Evolutionary conservation across 352 stramenopile genomes (phyloP).

Genomic region (Phytopythium sindhum): DNA sequence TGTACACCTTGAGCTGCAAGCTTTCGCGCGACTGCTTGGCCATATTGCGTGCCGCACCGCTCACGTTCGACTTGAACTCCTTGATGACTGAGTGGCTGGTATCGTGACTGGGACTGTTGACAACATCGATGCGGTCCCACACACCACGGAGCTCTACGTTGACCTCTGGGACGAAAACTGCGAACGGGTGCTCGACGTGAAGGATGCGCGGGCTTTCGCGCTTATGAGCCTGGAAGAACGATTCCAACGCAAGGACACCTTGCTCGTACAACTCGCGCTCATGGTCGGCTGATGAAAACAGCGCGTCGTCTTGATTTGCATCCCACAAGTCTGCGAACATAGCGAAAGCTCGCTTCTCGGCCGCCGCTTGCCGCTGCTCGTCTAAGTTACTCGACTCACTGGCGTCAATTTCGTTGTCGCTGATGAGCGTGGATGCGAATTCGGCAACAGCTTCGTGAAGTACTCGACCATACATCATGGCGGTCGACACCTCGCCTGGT

Average conservation of each 20-base stretch:
- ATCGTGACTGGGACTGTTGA: neutral
- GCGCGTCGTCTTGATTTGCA: conserved; percentile 5
- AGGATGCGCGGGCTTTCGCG: conserved; percentile 27
- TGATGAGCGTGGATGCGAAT: conserved; percentile 32
- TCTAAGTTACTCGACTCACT: neutral
- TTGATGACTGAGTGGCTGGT: conserved; percentile 40
- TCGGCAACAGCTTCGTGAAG: conserved; percentile 69
- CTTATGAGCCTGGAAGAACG: conserved; percentile 42
- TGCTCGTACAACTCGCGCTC: conserved; percentile 31
- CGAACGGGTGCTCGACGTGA: conserved; percentile 63
- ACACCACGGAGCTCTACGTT: conserved; percentile 62
- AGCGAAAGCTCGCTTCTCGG: conserved; percentile 10
- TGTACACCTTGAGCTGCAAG: conserved; percentile 80
- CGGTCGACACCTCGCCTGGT: conserved; percentile 34
- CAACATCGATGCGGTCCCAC: conserved; percentile 70
- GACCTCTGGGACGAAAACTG: conserved; percentile 38
- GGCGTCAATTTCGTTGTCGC: conserved; percentile 12
- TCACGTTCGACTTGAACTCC: conserved; percentile 85
- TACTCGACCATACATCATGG: conserved; percentile 73
- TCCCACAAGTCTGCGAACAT: conserved; percentile 25
- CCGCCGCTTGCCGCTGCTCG: conserved; percentile 10
- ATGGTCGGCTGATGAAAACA: conserved; percentile 41
- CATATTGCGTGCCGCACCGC: conserved; percentile 44
- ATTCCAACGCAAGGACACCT: conserved; percentile 29
- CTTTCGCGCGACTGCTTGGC: conserved; percentile 53